Evolutionary conservation across 768 basidiomycete genomes (phyloP).

Genomic region (Calocybe indica): DNA sequence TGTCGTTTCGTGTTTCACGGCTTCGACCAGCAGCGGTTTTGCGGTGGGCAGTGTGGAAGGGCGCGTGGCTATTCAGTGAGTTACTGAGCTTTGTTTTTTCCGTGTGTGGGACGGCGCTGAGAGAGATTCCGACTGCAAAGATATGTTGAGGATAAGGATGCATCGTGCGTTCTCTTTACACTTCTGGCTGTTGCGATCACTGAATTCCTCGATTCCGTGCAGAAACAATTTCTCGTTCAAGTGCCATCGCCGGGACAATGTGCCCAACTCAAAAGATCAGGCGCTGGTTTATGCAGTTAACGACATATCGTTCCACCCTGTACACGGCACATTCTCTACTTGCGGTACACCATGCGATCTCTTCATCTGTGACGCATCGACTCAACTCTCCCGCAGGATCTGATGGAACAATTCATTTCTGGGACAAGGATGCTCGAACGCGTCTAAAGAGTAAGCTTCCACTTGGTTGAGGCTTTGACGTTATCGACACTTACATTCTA

Average conservation of each 20-base stretch:
- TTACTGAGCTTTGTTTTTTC: conserved; percentile 9
- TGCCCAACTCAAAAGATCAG: conserved; percentile 54
- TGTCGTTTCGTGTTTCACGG: conserved; percentile 77
- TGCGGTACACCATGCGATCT: conserved; percentile 41
- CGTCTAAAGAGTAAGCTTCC: conserved; percentile 74
- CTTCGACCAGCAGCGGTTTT: conserved; percentile 61
- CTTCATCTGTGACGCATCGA: conserved; percentile 14
- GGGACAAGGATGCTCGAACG: conserved; percentile 92
- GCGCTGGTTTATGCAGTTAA: conserved; percentile 79
- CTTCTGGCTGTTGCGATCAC: background rate
- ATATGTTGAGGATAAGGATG: conserved; percentile 84
- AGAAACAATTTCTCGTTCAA: conserved; percentile 88
- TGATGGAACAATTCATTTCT: conserved; percentile 87
- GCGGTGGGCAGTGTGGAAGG: conserved; percentile 87
- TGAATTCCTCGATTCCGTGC: background rate
- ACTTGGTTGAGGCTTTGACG: background rate
- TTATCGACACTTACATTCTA: background rate
- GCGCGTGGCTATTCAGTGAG: conserved; percentile 93
- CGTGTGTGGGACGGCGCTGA: background rate
- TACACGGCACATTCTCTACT: conserved; percentile 81
- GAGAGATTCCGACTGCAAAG: conserved; percentile 24
- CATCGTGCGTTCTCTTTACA: conserved; percentile 35
- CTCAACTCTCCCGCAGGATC: conserved; percentile 39
- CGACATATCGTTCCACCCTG: conserved; percentile 80
- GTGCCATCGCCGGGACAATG: conserved; percentile 61